Evolutionary conservation across 306 rosid species (phyloP).

Genomic region (Boehmeria nivea): DNA sequence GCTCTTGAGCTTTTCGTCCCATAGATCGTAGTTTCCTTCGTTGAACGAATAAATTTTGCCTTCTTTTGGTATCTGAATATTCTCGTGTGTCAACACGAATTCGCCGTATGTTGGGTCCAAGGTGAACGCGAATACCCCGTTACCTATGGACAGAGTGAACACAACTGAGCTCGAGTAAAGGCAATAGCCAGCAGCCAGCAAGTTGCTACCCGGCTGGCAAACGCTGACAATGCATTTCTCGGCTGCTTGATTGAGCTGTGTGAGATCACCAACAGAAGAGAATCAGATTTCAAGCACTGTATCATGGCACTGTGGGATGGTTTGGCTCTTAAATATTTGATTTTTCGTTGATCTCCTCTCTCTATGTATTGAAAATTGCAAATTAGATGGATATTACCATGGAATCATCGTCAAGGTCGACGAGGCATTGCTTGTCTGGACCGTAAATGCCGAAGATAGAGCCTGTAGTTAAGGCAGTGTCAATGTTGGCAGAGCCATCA

Average conservation of each 20-base stretch:
- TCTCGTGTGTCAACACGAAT: slow-evolving; percentile 33
- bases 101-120: slow-evolving; percentile 40
- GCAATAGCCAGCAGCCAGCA: slow-evolving; percentile 41
- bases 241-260: slow-evolving; percentile 30
- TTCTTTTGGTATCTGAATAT: slow-evolving; percentile 30
- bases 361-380: background rate
- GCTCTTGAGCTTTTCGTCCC: slow-evolving; percentile 36
- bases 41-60: slow-evolving; percentile 40
- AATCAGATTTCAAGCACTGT: too few species aligned
- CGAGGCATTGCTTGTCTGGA: slow-evolving; percentile 33
- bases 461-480: slow-evolving; percentile 37
- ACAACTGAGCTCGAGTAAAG: slow-evolving; percentile 42
- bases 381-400: slow-evolving; percentile 18
- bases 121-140: slow-evolving; percentile 32
- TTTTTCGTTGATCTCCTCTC: background rate
- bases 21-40: slow-evolving; percentile 35
- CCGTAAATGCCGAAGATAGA: slow-evolving; percentile 40
- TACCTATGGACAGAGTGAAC: slow-evolving; percentile 36
- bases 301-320: too few species aligned
- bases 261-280: slow-evolving; percentile 1
- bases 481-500: slow-evolving; percentile 42
- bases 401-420: slow-evolving; percentile 25
- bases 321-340: too few species aligned
- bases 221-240: slow-evolving; percentile 31
- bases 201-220: slow-evolving; percentile 43